Base-by-base conservation (phyloP, 306 rosid genomes). In the Coriaria nepalensis region DNA sequence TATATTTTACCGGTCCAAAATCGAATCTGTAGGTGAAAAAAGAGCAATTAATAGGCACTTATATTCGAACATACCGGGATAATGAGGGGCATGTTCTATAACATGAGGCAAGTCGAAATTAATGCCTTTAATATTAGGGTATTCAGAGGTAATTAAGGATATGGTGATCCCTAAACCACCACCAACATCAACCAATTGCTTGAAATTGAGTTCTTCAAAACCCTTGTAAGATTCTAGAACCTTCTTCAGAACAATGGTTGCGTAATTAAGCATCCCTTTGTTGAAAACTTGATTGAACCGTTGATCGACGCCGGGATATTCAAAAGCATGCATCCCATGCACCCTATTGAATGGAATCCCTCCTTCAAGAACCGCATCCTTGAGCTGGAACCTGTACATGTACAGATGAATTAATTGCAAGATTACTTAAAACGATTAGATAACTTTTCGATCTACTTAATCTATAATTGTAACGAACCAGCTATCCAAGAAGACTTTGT, bases 161-260 rank as follows among this genome's bases (percentile, higher is more conserved):
- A 77, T 67, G 11, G 44, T 65, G 6, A 60, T 56, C 33, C 84
- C 93, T 8, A 74, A 51, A 32, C 83, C 78, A 33, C 82, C 82
- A 12, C 92, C 85, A 53, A 81, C 78, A 58, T 83, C 87, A 29
- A 79, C 82, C 6, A 79, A 60, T 49, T 33, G 69, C 10, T 57
- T 61, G 2, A 79, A 1, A 20, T 20, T 3, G 3, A 20, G 35
- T 9, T 54, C 32, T 2, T 62, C 60, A 67, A 79, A 66, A 7
- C 82, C 87, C 32, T 59, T 61, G 70, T 73, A 79, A 20, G 38
- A 6, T 42, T 72, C 43, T 5, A 79, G 71, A 33, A 64, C 20
- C 48, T 60, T 69, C 35, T 72, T 74, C 7, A 60, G 20, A 33
- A 59, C 49, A 5, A 72, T 7, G 0, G 80, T 59, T 0, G 85